Percentiles rank a stretch among this genome's conserved stretches.
Evolutionary conservation across 257 asterid species (phyloP).

Genomic region (Solanum lignicaule): DNA sequence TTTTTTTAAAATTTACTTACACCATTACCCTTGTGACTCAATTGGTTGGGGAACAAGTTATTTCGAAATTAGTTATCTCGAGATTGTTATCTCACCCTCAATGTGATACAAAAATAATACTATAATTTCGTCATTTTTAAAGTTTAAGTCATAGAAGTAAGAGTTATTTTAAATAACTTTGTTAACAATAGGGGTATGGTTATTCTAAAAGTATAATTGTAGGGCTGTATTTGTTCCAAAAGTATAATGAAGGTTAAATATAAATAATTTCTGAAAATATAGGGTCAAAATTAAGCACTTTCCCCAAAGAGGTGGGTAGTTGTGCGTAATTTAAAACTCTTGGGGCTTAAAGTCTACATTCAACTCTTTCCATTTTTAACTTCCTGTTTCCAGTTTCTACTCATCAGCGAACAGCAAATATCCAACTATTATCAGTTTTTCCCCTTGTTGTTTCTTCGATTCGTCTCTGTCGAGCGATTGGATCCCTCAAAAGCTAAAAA

Average conservation of each 20-base stretch:
- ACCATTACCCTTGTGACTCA: neutral
- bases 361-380: neutral
- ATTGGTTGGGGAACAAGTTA: too few relatives aligned
- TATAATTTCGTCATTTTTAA: too few relatives aligned
- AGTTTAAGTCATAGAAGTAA: neutral
- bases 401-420: neutral
- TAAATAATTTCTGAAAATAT: neutral
- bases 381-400: neutral
- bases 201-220: neutral
- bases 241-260: neutral
- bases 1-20: too few relatives aligned
- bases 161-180: too few relatives aligned
- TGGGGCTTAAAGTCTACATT: neutral
- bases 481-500: neutral
- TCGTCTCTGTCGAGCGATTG: neutral
- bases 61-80: too few relatives aligned
- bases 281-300: neutral
- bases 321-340: neutral
- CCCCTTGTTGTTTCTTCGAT: neutral
- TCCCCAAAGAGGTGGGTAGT: neutral
- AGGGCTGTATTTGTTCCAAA: neutral
- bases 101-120: neutral
- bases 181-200: neutral
- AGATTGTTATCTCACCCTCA: too few relatives aligned
- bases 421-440: neutral